Evolutionary conservation across 1,139 yeast species (phyloP).

Genomic region (Taphrina deformans): DNA sequence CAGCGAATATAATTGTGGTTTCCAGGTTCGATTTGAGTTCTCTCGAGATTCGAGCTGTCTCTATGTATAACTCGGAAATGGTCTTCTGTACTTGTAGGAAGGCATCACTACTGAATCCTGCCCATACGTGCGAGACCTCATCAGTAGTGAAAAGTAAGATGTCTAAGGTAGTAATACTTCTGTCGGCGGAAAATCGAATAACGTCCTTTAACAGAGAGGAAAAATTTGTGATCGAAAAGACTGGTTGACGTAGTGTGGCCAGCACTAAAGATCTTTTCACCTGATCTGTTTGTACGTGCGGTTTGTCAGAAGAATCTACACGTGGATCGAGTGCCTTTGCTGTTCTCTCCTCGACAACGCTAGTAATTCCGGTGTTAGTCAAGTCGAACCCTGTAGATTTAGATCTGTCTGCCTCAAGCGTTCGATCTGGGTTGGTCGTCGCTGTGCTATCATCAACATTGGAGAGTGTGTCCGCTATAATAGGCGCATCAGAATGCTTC

Average conservation of each 20-base stretch:
- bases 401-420: neutral
- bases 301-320: too few relatives aligned
- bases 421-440: neutral
- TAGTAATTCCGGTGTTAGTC: neutral
- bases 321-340: neutral
- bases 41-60: neutral
- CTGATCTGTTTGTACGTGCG: neutral
- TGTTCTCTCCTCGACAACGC: neutral
- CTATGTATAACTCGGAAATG: neutral
- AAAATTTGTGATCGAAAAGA: neutral
- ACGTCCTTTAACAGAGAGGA: neutral
- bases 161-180: neutral
- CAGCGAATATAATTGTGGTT: constrained; percentile 5
- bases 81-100: neutral
- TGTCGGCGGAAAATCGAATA: neutral
- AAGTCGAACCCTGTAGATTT: neutral
- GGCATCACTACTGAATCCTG: neutral
- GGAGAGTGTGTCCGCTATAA: neutral
- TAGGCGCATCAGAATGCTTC: neutral
- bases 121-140: neutral
- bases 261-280: neutral
- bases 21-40: neutral
- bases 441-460: neutral
- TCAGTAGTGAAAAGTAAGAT: neutral
- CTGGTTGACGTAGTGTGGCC: neutral